Evolutionary conservation across 768 basidiomycete species (phyloP).

Genomic region (Collybiopsis luxurians): DNA sequence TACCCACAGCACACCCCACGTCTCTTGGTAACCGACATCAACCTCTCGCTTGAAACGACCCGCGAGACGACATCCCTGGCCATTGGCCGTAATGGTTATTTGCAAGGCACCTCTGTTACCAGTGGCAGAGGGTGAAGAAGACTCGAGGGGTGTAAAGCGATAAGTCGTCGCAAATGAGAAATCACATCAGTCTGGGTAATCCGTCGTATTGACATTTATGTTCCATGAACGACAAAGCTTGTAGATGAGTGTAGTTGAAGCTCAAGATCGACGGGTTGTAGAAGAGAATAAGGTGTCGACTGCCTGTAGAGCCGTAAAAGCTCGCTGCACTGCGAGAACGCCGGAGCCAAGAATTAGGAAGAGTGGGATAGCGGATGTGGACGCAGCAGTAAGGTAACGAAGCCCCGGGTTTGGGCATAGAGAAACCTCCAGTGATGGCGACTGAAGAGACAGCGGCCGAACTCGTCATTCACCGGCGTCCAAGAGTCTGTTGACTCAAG

Average conservation of each 20-base stretch:
- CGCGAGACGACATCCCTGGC: slow-evolving; percentile 84
- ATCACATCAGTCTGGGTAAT: slow-evolving; percentile 83
- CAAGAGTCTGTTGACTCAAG: too few relatives aligned
- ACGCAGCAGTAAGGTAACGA: slow-evolving; percentile 80
- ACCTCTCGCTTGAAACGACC: slow-evolving; percentile 81
- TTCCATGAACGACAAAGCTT: slow-evolving; percentile 50
- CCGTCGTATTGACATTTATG: slow-evolving; percentile 84
- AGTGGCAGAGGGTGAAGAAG: background rate
- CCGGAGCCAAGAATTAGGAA: slow-evolving; percentile 77
- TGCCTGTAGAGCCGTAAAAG: slow-evolving; percentile 80
- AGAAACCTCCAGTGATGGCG: slow-evolving; percentile 21
- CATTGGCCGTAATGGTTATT: slow-evolving; percentile 88
- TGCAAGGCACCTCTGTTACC: slow-evolving; percentile 40
- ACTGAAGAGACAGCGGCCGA: too few relatives aligned
- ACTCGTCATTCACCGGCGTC: too few relatives aligned
- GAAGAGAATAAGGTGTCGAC: slow-evolving; percentile 62
- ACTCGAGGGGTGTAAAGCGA: slow-evolving; percentile 48
- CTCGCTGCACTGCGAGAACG: slow-evolving; percentile 80
- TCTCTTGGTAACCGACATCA: slow-evolving; percentile 66
- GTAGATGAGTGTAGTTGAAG: slow-evolving; percentile 60
- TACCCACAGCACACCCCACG: slow-evolving; percentile 71
- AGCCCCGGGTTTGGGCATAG: slow-evolving; percentile 53
- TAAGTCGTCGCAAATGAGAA: slow-evolving; percentile 87
- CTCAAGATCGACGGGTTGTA: slow-evolving; percentile 36
- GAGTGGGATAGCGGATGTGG: slow-evolving; percentile 30